These are phyloP conservation scores for Achaetomiella virescens DNA, from an alignment of 495 filamentous ascomycete species.

Conservation along the genomic window DNA sequence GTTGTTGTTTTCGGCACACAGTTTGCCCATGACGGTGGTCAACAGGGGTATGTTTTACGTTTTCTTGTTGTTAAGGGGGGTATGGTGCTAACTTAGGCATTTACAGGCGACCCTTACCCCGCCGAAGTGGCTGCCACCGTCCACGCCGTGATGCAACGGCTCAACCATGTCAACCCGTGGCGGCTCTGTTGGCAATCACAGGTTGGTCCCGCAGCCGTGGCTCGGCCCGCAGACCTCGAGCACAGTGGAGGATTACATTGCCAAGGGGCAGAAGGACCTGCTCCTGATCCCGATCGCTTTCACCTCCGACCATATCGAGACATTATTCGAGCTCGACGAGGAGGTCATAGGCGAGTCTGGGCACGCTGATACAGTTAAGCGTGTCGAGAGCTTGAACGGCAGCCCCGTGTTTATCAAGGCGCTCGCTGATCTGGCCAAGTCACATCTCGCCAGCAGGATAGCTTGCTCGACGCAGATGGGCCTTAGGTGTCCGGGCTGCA, in stretches of 20 bases:
- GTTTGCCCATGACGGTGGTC: slow-evolving; percentile 92
- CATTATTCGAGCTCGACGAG: slow-evolving; percentile 87
- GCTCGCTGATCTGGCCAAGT: slow-evolving; percentile 76
- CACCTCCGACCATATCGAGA: slow-evolving; percentile 98
- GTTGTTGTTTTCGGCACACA: slow-evolving; percentile 90
- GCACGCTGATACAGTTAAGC: slow-evolving; percentile 70
- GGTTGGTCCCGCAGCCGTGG: slow-evolving; percentile 92
- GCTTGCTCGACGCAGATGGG: slow-evolving; percentile 75
- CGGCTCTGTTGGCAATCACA: slow-evolving; percentile 97
- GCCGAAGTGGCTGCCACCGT: slow-evolving; percentile 97
- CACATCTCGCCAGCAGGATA: slow-evolving; percentile 65
- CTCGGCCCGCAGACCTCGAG: slow-evolving; percentile 87
- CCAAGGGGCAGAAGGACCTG: slow-evolving; percentile 85
- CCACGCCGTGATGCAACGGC: slow-evolving; percentile 86
- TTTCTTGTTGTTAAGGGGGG: background rate
- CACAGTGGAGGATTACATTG: slow-evolving; percentile 82
- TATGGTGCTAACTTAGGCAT: slow-evolving; percentile 18
- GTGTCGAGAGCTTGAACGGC: slow-evolving; percentile 89
- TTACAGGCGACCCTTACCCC: slow-evolving; percentile 82
- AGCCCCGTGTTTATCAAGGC: slow-evolving; percentile 87
- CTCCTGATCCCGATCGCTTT: slow-evolving; percentile 95
- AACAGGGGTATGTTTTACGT: slow-evolving; percentile 58
- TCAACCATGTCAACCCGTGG: slow-evolving; percentile 82
- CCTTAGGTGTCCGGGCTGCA: slow-evolving; percentile 89
- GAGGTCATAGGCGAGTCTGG: slow-evolving; percentile 92